A percentile compares a stretch with the other conserved stretches of the same genome.
Conservation (phyloP, 805 yeast genomes). For the Sungouiella thailandica region DNA sequence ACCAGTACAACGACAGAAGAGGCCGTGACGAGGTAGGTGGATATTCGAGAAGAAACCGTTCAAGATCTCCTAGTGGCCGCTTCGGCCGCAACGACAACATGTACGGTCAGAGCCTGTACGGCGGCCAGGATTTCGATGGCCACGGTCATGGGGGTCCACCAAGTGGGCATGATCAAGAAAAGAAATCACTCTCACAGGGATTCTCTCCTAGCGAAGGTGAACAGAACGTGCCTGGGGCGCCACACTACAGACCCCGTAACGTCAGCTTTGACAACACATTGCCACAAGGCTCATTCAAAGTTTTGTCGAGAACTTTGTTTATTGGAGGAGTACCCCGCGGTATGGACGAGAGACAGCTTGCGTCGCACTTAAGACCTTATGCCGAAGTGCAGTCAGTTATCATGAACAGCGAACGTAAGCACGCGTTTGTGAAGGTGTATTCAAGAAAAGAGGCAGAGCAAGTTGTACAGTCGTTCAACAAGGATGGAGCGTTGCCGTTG, state of each 20-base stretch:
- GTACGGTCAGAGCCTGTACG: constrained; percentile 3
- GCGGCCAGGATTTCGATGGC: neutral
- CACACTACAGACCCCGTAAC: constrained; percentile 71
- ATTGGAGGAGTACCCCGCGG: constrained; percentile 88
- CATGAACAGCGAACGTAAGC: constrained; percentile 82
- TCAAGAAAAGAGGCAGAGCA: constrained; percentile 88
- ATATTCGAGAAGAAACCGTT: constrained; percentile 48
- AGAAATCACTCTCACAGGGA: constrained; percentile 4
- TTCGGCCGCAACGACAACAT: constrained; percentile 9
- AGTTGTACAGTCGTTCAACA: constrained; percentile 67
- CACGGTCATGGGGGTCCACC: neutral
- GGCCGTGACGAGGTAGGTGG: constrained; percentile 29
- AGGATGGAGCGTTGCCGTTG: constrained; percentile 57
- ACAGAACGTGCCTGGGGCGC: constrained; percentile 62
- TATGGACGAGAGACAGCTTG: constrained; percentile 73
- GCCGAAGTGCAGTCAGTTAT: constrained; percentile 92
- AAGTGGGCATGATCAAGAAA: neutral
- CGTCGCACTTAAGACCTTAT: constrained; percentile 68
- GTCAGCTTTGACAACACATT: constrained; percentile 65
- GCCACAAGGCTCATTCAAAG: constrained; percentile 77
- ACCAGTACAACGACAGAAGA: constrained; percentile 19
- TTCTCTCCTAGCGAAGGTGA: constrained; percentile 45
- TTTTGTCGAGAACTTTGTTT: constrained; percentile 83
- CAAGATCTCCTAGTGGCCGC: constrained; percentile 45
- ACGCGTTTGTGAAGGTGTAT: constrained; percentile 93